phyloP scores from a whole-genome alignment of 1,284 basidiomycete genomes.

The Hemileia vastatrix region DNA sequence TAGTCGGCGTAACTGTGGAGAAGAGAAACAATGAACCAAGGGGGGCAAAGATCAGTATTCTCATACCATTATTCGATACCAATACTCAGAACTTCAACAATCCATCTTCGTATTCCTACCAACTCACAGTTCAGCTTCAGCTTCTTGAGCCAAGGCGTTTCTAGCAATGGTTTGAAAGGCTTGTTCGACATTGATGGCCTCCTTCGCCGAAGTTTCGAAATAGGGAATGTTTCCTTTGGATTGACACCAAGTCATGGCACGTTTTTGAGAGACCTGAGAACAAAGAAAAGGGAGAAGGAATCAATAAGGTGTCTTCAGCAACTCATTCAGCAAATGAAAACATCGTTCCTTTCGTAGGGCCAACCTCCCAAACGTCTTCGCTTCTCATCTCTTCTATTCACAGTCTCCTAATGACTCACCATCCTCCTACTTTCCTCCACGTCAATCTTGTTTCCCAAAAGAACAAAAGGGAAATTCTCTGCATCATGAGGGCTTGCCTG shows the following conservation, averaged over 20 bases:
- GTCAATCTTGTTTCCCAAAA: slow-evolving; percentile 98
- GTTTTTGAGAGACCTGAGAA: slow-evolving; percentile 85
- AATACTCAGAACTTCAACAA: too few relatives aligned
- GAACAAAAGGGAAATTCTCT: slow-evolving; percentile 97
- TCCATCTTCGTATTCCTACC: too few relatives aligned
- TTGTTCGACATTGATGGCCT: slow-evolving; percentile 98
- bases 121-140: slow-evolving; percentile 83
- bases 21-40: slow-evolving; percentile 4
- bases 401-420: too few relatives aligned
- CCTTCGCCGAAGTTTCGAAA: slow-evolving; percentile 98
- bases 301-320: not conserved
- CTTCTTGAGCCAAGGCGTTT: slow-evolving; percentile 94
- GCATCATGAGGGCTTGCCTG: slow-evolving; percentile 93
- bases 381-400: not conserved
- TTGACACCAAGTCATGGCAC: slow-evolving; percentile 99
- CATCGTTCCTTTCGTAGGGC: too few relatives aligned
- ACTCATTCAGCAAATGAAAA: not conserved
- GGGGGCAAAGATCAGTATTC: slow-evolving; percentile 8
- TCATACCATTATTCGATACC: too few relatives aligned
- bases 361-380: not conserved
- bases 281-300: slow-evolving; percentile 1
- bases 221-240: slow-evolving; percentile 99
- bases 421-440: slow-evolving; percentile 97
- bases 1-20: slow-evolving; percentile 81
- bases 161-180: slow-evolving; percentile 99